These are phyloP conservation scores for Pleurotus cornucopiae DNA, from an alignment of 768 basidiomycete species.

Conservation along the genomic window DNA sequence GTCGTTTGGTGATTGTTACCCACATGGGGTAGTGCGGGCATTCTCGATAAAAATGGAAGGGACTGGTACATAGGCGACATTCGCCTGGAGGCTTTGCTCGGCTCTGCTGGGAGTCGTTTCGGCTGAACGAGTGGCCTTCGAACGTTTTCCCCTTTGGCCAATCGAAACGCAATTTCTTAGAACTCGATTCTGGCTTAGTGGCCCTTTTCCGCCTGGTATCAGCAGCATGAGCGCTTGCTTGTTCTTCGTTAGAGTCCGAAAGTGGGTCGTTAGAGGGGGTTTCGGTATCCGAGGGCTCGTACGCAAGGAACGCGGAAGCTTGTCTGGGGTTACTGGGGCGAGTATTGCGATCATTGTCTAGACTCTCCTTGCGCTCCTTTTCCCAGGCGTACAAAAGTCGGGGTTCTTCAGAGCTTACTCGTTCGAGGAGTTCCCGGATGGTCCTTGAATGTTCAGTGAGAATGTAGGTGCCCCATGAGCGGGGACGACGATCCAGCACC, in stretches of 20 bases:
- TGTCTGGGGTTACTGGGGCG: too few relatives aligned
- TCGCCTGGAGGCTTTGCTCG: neutral
- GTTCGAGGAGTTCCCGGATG: neutral
- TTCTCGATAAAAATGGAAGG: constrained; percentile 15
- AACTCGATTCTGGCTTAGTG: too few relatives aligned
- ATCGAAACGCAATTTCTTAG: neutral
- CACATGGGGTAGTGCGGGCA: constrained; percentile 17
- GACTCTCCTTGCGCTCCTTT: neutral
- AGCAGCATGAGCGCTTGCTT: neutral
- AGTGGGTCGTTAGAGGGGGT: too few relatives aligned
- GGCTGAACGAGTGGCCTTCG: neutral
- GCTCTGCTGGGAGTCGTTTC: neutral
- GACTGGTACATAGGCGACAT: constrained; percentile 19
- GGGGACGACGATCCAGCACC: too few relatives aligned
- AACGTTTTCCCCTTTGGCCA: neutral
- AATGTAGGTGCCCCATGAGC: neutral
- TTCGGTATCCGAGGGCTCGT: too few relatives aligned
- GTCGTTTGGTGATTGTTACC: constrained; percentile 7
- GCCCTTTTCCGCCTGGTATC: too few relatives aligned
- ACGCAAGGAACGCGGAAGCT: too few relatives aligned
- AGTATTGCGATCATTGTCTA: neutral
- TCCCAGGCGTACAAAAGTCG: neutral
- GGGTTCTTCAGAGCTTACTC: neutral
- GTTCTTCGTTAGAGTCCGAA: too few relatives aligned
- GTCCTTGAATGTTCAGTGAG: neutral